Evolutionary conservation across 2,329 filamentous ascomycete species (phyloP).

Genomic region (Tricladium varicosporioides): DNA sequence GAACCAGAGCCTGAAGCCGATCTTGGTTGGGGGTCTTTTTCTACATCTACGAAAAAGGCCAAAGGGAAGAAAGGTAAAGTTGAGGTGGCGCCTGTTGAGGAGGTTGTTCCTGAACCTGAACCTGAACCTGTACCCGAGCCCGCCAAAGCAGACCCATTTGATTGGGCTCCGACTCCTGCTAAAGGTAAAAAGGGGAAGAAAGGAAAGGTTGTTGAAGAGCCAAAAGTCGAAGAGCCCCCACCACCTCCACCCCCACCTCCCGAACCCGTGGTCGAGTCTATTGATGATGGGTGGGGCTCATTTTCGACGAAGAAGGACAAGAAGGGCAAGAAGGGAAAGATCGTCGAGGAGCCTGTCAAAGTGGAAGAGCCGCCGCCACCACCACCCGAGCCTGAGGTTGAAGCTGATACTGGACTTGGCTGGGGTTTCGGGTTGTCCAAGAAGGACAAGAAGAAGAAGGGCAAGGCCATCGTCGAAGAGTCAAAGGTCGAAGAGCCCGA

Average conservation of each 20-base stretch:
- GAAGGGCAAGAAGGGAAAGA: conserved; percentile 43
- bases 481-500: conserved; percentile 31
- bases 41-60: conserved; percentile 40
- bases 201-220: neutral
- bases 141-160: conserved; percentile 34
- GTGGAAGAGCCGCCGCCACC: conserved; percentile 26
- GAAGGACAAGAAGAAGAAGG: conserved; percentile 45
- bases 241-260: conserved; percentile 28
- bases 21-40: conserved; percentile 50
- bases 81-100: conserved; percentile 11
- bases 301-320: conserved; percentile 34
- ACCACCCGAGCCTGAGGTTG: conserved; percentile 37
- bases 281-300: conserved; percentile 19
- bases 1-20: conserved; percentile 34
- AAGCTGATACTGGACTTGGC: conserved; percentile 21
- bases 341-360: conserved; percentile 28
- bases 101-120: conserved; percentile 30
- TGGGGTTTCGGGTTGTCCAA: conserved; percentile 38
- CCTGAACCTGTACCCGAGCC: conserved; percentile 33
- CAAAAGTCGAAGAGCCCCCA: conserved; percentile 23
- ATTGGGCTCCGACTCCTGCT: conserved; percentile 43
- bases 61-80: conserved; percentile 41
- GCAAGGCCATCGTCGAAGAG: conserved; percentile 36
- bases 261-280: conserved; percentile 31
- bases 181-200: conserved; percentile 20